A percentile compares a stretch with the other conserved stretches of the same genome.
These are phyloP conservation scores for Botryosphaeria agaves DNA, from an alignment of 2,329 filamentous ascomycete genomes.

Conservation along the genomic window DNA sequence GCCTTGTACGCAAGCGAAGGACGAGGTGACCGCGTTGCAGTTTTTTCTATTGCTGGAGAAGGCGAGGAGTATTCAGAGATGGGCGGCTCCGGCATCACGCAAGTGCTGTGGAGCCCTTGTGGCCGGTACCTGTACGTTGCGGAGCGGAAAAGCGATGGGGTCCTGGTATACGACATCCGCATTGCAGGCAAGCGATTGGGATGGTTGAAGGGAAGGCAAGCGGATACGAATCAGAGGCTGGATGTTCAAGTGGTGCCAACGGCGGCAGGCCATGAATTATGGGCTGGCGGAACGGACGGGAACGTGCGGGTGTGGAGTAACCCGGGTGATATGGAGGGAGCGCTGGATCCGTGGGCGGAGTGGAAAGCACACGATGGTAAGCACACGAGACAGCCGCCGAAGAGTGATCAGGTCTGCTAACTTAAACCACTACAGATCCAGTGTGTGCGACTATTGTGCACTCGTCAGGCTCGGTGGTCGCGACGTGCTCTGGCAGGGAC, in stretches of 20 bases:
- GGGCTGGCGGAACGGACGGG: constrained; percentile 42
- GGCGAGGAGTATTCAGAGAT: constrained; percentile 15
- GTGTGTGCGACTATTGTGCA: constrained; percentile 29
- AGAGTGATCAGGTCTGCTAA: not conserved
- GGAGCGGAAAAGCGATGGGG: constrained; percentile 36
- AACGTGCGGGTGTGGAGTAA: constrained; percentile 27
- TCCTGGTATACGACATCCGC: constrained; percentile 42
- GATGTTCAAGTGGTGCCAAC: constrained; percentile 32
- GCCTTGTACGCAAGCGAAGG: constrained; percentile 36
- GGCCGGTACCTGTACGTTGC: constrained; percentile 40
- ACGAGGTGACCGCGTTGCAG: constrained; percentile 29
- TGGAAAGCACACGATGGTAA: constrained; percentile 24
- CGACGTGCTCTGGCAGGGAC: constrained; percentile 27
- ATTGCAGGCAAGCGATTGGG: constrained; percentile 32
- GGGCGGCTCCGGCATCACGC: constrained; percentile 35
- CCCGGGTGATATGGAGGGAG: constrained; percentile 22
- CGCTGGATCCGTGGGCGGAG: constrained; percentile 23
- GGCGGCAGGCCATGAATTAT: constrained; percentile 32
- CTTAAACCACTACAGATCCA: constrained; percentile 14
- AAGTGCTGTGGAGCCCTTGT: constrained; percentile 39
- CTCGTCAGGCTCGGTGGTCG: constrained; percentile 26
- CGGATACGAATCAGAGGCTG: constrained; percentile 36
- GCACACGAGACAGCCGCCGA: constrained; percentile 1
- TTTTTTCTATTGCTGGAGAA: constrained; percentile 25
- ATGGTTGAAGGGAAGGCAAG: constrained; percentile 25